Percentiles rank a stretch among this genome's conserved stretches.
Evolutionary conservation across 176 grass and related monocot genomes (phyloP).

Genomic region (Zea luxurians): DNA sequence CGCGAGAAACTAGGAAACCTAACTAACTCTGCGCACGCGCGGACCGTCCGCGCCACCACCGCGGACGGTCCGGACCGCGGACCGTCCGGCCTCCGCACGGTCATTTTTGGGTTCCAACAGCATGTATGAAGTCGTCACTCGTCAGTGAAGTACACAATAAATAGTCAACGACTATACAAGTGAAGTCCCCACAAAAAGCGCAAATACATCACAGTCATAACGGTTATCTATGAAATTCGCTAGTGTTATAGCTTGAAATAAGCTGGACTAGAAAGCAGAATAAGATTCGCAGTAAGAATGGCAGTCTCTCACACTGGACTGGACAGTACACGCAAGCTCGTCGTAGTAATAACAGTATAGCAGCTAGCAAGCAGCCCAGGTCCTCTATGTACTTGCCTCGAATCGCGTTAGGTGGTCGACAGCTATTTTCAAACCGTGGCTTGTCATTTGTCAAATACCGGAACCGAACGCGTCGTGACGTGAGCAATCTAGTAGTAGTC

Average conservation of each 20-base stretch:
- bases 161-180: not conserved
- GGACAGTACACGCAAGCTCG: not conserved
- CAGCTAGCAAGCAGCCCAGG: not conserved
- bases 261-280: not conserved
- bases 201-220: not conserved
- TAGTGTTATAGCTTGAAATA: not conserved
- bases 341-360: not conserved
- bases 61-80: too few relatives aligned
- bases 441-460: not conserved
- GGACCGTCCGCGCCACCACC: too few relatives aligned
- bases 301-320: not conserved
- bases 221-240: not conserved
- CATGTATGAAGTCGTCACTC: not conserved
- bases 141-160: not conserved
- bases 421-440: not conserved
- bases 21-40: too few relatives aligned
- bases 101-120: too few relatives aligned
- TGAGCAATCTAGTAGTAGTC: not conserved
- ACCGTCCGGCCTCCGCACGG: too few relatives aligned
- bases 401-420: not conserved
- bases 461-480: not conserved
- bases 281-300: not conserved
- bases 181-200: not conserved
- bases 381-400: not conserved
- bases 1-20: too few relatives aligned